Evolutionary conservation across 106 monocot species (phyloP), one percentile per base, ranked within the genome.

Genomic region (Apostasia shenzhenica): DNA sequence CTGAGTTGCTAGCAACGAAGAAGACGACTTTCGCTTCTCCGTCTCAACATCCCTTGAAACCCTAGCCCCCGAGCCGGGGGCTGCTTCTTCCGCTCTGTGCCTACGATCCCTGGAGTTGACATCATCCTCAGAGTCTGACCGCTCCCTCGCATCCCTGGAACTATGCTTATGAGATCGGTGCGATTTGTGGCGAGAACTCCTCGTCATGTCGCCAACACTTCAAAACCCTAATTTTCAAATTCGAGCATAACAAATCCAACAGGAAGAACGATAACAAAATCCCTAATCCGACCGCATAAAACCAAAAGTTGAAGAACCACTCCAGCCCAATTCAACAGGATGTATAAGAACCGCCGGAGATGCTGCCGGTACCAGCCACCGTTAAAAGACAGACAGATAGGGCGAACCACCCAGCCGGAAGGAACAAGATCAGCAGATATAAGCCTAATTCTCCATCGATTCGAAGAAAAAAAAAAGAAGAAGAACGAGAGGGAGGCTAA

Each of bases 61-160:
- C 83, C 83, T 83, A 74, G 55, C 58, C 48, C 50, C 67, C 8
- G 73, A 63, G 7, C 45, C 37, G n/a, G 44, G 66, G 50, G 48
- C 60, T 42, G 48, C 26, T 57, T 73, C 68, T 41, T 73, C 71
- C 48, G 52, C 55, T 75, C 59, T 71, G 54, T 71, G 12, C 67
- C 61, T 76, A 59, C 61, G 63, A 72, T 80, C 84, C 66, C 79
- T 79, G 45, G 74, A 66, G 38, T n/a, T 57, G 10, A 63, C 50
- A 48, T 77, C 74, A 53, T 78, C 79, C 72, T 83, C 83, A 1
- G 76, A 76, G 8, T 80, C 79, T 4, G 80, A 80, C 70, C 60
- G 54, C 3, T 68, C 73, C 54, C 73, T 37, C 61, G 48, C 72
- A 46, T 77, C 80, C 41, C 55, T 54, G 14, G 65, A 65, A 49